These are phyloP conservation scores for Schwanniomyces pseudopolymorphus DNA, from an alignment of 805 yeast species.

Conservation along the genomic window DNA sequence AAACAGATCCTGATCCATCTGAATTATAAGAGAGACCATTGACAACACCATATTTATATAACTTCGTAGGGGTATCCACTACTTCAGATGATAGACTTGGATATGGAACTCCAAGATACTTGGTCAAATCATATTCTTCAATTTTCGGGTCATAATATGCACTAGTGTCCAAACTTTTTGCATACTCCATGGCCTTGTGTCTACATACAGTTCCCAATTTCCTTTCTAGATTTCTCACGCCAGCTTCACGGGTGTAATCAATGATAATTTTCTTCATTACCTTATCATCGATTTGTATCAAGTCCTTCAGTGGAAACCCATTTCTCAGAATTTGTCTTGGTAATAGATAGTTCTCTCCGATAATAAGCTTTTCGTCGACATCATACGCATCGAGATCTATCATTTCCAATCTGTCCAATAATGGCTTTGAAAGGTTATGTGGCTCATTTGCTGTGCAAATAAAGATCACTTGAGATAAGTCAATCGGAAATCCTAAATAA, in stretches of 20 bases:
- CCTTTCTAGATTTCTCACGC: slow-evolving; percentile 79
- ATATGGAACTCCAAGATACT: slow-evolving; percentile 68
- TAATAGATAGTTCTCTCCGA: slow-evolving; percentile 64
- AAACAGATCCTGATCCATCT: slow-evolving; percentile 80
- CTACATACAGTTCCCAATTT: slow-evolving; percentile 75
- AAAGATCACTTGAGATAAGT: slow-evolving; percentile 75
- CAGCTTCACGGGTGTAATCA: slow-evolving; percentile 80
- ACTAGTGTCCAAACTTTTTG: slow-evolving; percentile 26
- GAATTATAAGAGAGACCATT: slow-evolving; percentile 87
- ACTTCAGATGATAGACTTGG: slow-evolving; percentile 34
- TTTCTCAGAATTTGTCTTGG: slow-evolving; percentile 74
- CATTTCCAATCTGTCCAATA: slow-evolving; percentile 81
- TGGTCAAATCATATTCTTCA: slow-evolving; percentile 55
- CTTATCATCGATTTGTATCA: slow-evolving; percentile 48
- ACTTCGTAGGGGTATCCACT: slow-evolving; percentile 41
- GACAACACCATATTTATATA: slow-evolving; percentile 68
- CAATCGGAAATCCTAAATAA: slow-evolving; percentile 82
- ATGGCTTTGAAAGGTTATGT: slow-evolving; percentile 68
- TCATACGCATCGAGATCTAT: slow-evolving; percentile 80
- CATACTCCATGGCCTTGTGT: slow-evolving; percentile 73
- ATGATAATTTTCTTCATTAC: slow-evolving; percentile 63
- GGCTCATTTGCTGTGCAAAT: slow-evolving; percentile 85
- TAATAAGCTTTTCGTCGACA: slow-evolving; percentile 69
- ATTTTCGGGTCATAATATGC: slow-evolving; percentile 42
- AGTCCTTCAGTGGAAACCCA: slow-evolving; percentile 48